phyloP scores from a whole-genome alignment of 306 rosid genomes.

The Albizia julibrissin region DNA sequence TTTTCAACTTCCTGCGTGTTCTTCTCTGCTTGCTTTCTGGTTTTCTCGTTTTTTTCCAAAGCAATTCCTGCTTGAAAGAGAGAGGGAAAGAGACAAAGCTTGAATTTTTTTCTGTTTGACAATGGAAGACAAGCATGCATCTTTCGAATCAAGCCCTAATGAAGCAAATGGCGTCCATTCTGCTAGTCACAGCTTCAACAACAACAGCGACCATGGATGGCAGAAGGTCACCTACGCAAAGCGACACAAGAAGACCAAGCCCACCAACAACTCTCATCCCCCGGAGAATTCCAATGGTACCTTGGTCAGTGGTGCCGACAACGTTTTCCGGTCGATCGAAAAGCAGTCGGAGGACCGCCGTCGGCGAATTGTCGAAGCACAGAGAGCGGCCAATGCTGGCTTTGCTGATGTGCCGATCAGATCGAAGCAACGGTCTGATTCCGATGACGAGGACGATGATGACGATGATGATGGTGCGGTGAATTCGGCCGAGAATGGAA shows the following conservation, averaged over 20 bases:
- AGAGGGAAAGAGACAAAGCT: not conserved
- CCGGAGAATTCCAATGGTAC: conserved; percentile 38
- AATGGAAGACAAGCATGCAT: conserved; percentile 10
- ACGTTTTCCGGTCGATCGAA: conserved; percentile 55
- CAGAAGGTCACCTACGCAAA: conserved; percentile 88
- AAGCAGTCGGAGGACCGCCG: conserved; percentile 79
- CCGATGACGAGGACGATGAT: conserved; percentile 53
- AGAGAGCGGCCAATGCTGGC: conserved; percentile 41
- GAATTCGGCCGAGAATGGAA: conserved; percentile 50
- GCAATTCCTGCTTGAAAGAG: not conserved
- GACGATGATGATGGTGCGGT: conserved; percentile 54
- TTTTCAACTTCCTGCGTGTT: not conserved
- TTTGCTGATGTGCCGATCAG: conserved; percentile 46
- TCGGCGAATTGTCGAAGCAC: conserved; percentile 68
- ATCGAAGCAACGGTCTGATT: conserved; percentile 56
- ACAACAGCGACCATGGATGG: conserved; percentile 79
- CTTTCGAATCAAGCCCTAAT: not conserved
- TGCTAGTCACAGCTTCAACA: conserved; percentile 16
- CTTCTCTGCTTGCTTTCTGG: not conserved
- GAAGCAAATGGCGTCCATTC: conserved; percentile 24
- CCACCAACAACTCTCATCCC: conserved; percentile 40
- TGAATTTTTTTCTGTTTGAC: not conserved
- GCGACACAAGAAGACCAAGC: conserved; percentile 68
- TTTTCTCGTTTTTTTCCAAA: not conserved
- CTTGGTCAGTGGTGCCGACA: conserved; percentile 41